Evolutionary conservation across 164 flowering plant genomes (phyloP).

Genomic region (Umbellularia californica): DNA sequence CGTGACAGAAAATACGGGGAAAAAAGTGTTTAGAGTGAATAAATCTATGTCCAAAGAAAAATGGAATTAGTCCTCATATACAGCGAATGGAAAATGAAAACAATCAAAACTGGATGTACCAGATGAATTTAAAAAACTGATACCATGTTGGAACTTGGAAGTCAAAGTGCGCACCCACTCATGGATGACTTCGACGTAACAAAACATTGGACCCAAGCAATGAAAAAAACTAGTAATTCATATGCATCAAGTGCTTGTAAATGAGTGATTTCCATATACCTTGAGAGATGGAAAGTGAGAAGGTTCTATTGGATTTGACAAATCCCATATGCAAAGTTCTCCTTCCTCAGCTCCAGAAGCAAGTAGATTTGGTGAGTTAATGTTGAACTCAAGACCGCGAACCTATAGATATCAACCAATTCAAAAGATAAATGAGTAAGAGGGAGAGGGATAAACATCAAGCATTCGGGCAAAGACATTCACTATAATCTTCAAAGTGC

Average conservation of each 20-base stretch:
- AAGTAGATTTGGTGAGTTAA: conserved; percentile 60
- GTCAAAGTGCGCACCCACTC: no score
- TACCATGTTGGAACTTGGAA: no score
- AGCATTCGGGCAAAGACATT: background rate
- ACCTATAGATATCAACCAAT: conserved; percentile 40
- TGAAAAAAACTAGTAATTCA: background rate
- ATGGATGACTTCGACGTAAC: background rate
- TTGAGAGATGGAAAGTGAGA: conserved; percentile 73
- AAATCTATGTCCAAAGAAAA: background rate
- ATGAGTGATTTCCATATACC: conserved; percentile 32
- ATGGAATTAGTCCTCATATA: no score
- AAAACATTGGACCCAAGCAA: background rate
- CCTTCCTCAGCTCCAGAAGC: conserved; percentile 99
- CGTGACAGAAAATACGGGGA: background rate
- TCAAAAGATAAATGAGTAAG: background rate
- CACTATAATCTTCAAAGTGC: background rate
- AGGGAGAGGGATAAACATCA: conserved; percentile 1
- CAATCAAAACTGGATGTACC: no score
- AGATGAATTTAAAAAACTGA: no score
- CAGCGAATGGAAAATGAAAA: no score
- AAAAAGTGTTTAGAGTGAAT: background rate
- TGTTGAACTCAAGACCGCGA: conserved; percentile 89
- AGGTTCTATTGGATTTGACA: conserved; percentile 71
- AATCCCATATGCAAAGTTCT: conserved; percentile 95
- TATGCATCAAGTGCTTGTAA: background rate